Evolutionary conservation across 2,329 filamentous ascomycete species (phyloP).

Genomic region (Microdochium paspali): DNA sequence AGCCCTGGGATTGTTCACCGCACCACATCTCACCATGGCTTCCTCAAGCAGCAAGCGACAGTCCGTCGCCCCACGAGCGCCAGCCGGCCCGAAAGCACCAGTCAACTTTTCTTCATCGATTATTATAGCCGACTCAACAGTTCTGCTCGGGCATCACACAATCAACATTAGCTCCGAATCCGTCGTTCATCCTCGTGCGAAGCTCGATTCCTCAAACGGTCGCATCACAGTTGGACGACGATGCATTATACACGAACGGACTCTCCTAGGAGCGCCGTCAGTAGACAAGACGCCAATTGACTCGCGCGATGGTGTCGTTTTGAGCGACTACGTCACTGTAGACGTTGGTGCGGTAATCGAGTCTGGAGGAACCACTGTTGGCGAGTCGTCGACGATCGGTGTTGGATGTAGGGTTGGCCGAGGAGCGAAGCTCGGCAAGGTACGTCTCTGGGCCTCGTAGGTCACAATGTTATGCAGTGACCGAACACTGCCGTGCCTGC

Average conservation of each 20-base stretch:
- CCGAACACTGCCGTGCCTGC: not conserved
- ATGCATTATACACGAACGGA: constrained; percentile 71
- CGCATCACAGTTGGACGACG: constrained; percentile 73
- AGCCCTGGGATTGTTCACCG: not conserved
- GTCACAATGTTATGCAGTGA: no score
- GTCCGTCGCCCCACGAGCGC: constrained; percentile 30
- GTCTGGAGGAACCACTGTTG: constrained; percentile 50
- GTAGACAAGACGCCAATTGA: constrained; percentile 17
- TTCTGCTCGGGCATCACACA: constrained; percentile 61
- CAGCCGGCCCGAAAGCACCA: constrained; percentile 49
- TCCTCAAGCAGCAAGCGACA: not conserved
- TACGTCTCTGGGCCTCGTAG: constrained; percentile 18
- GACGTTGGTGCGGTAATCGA: constrained; percentile 54
- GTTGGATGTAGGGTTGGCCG: constrained; percentile 49
- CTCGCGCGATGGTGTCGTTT: constrained; percentile 37
- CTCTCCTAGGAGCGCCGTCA: constrained; percentile 39
- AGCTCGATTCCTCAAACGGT: constrained; percentile 68
- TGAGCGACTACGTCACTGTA: constrained; percentile 53
- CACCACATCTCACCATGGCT: not conserved
- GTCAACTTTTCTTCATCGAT: constrained; percentile 51
- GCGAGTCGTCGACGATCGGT: constrained; percentile 51
- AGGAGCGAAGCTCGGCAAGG: constrained; percentile 54
- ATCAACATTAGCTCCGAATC: constrained; percentile 71
- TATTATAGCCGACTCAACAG: constrained; percentile 52
- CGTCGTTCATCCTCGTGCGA: constrained; percentile 78